phyloP scores from a whole-genome alignment of 2,329 filamentous ascomycete species.

The Cladosporium phlei region DNA sequence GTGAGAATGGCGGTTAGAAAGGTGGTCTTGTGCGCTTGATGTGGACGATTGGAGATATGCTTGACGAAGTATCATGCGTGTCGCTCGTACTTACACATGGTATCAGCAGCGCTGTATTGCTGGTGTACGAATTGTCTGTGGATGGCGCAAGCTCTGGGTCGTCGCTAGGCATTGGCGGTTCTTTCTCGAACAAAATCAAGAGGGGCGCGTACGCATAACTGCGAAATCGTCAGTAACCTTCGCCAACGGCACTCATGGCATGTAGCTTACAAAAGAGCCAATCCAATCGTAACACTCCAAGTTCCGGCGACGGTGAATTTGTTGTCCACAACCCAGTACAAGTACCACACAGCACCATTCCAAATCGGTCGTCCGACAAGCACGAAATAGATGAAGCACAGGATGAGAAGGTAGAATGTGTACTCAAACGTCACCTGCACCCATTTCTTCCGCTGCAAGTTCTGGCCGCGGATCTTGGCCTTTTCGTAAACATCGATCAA shows the following conservation, averaged over 20 bases:
- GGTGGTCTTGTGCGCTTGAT: too few relatives aligned
- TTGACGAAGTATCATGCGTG: too few relatives aligned
- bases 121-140: conserved; percentile 23
- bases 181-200: conserved; percentile 31
- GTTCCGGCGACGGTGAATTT: background rate
- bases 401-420: conserved; percentile 33
- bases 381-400: conserved; percentile 44
- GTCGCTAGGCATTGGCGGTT: conserved; percentile 29
- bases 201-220: conserved; percentile 27
- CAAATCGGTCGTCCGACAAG: conserved; percentile 44
- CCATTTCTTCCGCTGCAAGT: conserved; percentile 27
- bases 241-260: too few relatives aligned
- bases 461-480: conserved; percentile 18
- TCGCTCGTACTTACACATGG: conserved; percentile 36
- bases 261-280: background rate
- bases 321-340: background rate
- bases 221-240: conserved; percentile 28
- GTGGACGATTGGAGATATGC: too few relatives aligned
- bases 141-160: conserved; percentile 11
- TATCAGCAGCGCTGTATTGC: conserved; percentile 41
- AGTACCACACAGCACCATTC: conserved; percentile 33
- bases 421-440: conserved; percentile 38
- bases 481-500: conserved; percentile 21
- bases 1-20: too few relatives aligned
- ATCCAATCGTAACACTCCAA: background rate